Evolutionary conservation across 2,329 filamentous ascomycete species (phyloP).

Genomic region (Lanzia echinophila): DNA sequence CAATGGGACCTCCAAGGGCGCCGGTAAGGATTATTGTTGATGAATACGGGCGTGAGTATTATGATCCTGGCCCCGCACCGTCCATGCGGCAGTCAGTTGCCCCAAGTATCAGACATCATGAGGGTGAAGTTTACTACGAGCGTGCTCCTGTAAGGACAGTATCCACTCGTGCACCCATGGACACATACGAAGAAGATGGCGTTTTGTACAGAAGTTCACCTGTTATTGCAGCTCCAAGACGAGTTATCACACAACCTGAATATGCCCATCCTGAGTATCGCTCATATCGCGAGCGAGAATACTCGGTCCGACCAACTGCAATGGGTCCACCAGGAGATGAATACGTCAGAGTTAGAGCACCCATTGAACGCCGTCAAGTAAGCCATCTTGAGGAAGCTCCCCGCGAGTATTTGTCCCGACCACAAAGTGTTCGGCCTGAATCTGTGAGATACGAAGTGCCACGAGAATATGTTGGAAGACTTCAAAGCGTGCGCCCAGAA

Average conservation of each 20-base stretch:
- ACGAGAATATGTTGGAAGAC: constrained; percentile 36
- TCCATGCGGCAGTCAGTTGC: constrained; percentile 47
- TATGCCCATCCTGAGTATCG: constrained; percentile 42
- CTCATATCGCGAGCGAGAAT: constrained; percentile 51
- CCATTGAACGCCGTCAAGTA: constrained; percentile 22
- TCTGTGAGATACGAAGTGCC: constrained; percentile 37
- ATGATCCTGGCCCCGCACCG: constrained; percentile 44
- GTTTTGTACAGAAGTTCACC: constrained; percentile 46
- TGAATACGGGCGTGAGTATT: constrained; percentile 75
- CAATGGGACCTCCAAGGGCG: constrained; percentile 42
- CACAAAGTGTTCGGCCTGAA: constrained; percentile 51
- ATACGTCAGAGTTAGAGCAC: constrained; percentile 41
- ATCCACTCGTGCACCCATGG: constrained; percentile 22
- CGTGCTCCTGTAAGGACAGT: constrained; percentile 34
- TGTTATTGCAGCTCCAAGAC: constrained; percentile 42
- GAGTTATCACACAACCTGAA: constrained; percentile 58
- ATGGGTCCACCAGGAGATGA: constrained; percentile 25
- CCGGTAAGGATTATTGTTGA: constrained; percentile 70
- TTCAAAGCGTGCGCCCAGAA: constrained; percentile 36
- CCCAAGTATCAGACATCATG: constrained; percentile 34
- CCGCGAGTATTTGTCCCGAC: constrained; percentile 41
- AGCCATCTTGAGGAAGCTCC: constrained; percentile 40
- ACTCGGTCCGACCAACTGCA: constrained; percentile 42
- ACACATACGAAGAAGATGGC: constrained; percentile 26
- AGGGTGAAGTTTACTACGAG: constrained; percentile 61